phyloP scores from a whole-genome alignment of 768 basidiomycete genomes.

The Suillus paluster region DNA sequence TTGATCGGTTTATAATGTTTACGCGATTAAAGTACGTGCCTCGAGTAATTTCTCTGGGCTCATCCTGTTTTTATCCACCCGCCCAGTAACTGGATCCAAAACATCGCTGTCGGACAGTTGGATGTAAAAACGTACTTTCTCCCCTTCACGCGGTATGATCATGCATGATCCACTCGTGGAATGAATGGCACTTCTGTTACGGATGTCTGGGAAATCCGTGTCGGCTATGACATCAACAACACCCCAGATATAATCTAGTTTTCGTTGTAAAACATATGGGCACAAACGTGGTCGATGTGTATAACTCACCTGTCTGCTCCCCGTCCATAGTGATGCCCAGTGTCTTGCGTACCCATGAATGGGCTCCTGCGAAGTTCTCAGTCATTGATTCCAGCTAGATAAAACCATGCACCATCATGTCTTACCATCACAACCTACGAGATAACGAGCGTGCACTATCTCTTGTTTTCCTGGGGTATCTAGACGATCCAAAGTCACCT shows the following conservation, averaged over 20 bases:
- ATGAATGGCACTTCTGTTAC: conserved; percentile 65
- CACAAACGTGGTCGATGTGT: not conserved
- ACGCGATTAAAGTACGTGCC: conserved; percentile 33
- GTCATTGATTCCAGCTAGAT: not conserved
- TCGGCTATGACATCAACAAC: conserved; percentile 72
- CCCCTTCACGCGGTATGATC: conserved; percentile 73
- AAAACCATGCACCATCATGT: not conserved
- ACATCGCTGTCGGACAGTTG: conserved; percentile 59
- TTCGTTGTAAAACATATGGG: not conserved
- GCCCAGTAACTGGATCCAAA: conserved; percentile 48
- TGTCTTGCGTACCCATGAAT: conserved; percentile 50
- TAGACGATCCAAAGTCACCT: conserved; percentile 20
- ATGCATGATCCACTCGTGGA: conserved; percentile 70
- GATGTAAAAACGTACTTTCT: conserved; percentile 71
- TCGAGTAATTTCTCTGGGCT: conserved; percentile 56
- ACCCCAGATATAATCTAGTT: conserved; percentile 78
- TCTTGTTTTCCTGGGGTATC: conserved; percentile 41
- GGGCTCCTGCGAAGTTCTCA: conserved; percentile 37
- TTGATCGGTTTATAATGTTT: not conserved
- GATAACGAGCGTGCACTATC: conserved; percentile 36
- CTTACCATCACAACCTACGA: conserved; percentile 42
- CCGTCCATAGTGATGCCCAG: conserved; percentile 50
- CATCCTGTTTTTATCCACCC: conserved; percentile 57
- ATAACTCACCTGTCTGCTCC: conserved; percentile 45
- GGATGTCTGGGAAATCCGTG: conserved; percentile 78